phyloP scores from a whole-genome alignment of 352 stramenopile species.

The Globisporangium lucens region DNA sequence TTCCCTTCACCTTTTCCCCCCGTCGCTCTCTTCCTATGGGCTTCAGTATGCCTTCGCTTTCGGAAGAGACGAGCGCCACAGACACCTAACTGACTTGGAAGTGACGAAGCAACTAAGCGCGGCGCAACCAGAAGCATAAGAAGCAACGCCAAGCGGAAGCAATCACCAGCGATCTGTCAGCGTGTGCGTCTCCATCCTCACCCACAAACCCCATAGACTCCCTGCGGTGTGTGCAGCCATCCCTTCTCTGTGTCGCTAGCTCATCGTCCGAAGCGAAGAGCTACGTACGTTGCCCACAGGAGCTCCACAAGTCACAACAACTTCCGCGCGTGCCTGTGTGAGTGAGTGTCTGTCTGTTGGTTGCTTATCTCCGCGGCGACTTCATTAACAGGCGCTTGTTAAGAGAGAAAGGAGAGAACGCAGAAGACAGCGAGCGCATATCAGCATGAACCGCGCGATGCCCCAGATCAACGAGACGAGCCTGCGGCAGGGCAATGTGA shows the following conservation, averaged over 20 bases:
- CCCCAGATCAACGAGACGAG: slow-evolving; percentile 60
- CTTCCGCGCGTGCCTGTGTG: background rate
- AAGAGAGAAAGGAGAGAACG: background rate
- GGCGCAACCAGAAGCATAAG: background rate
- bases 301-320: background rate
- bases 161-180: background rate
- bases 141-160: background rate
- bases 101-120: background rate
- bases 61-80: slow-evolving; percentile 8
- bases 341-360: too few relatives aligned
- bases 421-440: background rate
- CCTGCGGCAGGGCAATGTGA: slow-evolving; percentile 62
- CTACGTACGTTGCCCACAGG: background rate
- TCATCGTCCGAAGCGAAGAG: background rate
- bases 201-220: background rate
- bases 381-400: background rate
- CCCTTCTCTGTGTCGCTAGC: background rate
- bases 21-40: slow-evolving; percentile 1
- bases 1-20: background rate
- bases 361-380: background rate
- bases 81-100: slow-evolving; percentile 9
- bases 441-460: slow-evolving; percentile 12
- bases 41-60: slow-evolving; percentile 1
- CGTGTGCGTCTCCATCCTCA: background rate
- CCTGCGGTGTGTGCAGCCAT: background rate